These are phyloP conservation scores for Ascochyta rabiei DNA, from an alignment of 2,329 filamentous ascomycete species.

Conservation along the genomic window DNA sequence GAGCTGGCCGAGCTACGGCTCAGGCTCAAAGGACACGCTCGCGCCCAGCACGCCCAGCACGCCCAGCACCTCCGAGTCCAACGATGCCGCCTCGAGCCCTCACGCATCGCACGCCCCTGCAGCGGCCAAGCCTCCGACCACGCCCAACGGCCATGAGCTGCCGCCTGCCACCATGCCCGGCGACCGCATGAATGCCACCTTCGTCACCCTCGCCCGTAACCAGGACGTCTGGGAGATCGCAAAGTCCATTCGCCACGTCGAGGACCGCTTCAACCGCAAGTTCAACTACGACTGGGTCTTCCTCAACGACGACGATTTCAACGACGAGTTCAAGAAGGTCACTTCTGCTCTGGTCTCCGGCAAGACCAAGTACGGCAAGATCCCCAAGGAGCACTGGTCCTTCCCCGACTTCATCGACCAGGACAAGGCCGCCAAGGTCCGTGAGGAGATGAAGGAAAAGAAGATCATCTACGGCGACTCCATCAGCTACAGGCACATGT, in stretches of 20 bases:
- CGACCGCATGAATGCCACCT: slow-evolving; percentile 92
- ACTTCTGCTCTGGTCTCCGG: slow-evolving; percentile 90
- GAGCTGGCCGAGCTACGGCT: slow-evolving; percentile 38
- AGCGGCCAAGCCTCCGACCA: slow-evolving; percentile 32
- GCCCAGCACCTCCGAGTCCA: slow-evolving; percentile 22
- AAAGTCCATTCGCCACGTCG: slow-evolving; percentile 91
- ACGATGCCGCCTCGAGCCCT: slow-evolving; percentile 17
- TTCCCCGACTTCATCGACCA: slow-evolving; percentile 96
- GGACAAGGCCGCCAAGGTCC: slow-evolving; percentile 86
- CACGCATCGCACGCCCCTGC: slow-evolving; percentile 15
- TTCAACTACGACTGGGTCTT: slow-evolving; percentile 99
- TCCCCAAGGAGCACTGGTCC: slow-evolving; percentile 93
- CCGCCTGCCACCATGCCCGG: slow-evolving; percentile 61
- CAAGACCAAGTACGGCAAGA: slow-evolving; percentile 87
- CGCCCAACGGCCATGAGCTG: slow-evolving; percentile 43
- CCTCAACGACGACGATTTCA: slow-evolving; percentile 93
- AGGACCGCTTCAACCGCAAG: slow-evolving; percentile 96
- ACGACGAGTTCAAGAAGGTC: slow-evolving; percentile 90
- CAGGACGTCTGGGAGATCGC: slow-evolving; percentile 95
- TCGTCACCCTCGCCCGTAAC: slow-evolving; percentile 94
- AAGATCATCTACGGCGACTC: slow-evolving; percentile 99
- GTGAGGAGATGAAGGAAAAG: slow-evolving; percentile 89
- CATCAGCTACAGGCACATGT: slow-evolving; percentile 98
- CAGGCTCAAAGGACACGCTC: slow-evolving; percentile 24
- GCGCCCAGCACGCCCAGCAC: slow-evolving; percentile 16